These are phyloP conservation scores for Cryomyces minteri DNA, from an alignment of 495 filamentous ascomycete genomes.

Conservation along the genomic window DNA sequence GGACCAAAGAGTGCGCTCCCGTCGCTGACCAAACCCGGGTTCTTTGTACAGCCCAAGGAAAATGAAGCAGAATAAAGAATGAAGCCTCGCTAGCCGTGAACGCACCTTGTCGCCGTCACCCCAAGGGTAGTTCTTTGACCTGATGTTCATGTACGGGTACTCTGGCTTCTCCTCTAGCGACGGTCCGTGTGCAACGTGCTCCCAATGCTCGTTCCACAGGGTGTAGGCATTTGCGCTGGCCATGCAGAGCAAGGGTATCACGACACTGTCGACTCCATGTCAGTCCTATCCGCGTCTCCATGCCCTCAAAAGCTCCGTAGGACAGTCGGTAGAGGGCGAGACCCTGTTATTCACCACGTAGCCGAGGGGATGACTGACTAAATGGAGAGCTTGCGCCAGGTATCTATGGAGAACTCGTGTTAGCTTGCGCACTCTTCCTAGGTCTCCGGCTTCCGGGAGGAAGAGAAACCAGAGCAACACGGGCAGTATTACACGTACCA, in stretches of 20 bases:
- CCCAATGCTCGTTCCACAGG: slow-evolving; percentile 90
- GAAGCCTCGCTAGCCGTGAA: neutral
- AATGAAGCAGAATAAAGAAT: neutral
- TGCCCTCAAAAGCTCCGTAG: neutral
- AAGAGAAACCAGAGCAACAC: neutral
- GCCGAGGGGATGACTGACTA: slow-evolving; percentile 39
- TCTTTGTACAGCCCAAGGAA: neutral
- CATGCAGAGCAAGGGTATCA: slow-evolving; percentile 50
- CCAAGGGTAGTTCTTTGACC: slow-evolving; percentile 78
- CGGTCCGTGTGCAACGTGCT: slow-evolving; percentile 74
- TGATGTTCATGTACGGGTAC: slow-evolving; percentile 90
- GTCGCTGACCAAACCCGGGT: neutral
- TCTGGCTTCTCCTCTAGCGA: slow-evolving; percentile 74
- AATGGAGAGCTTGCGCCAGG: slow-evolving; percentile 86
- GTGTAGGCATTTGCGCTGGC: slow-evolving; percentile 63
- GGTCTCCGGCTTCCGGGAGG: neutral
- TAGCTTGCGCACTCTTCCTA: slow-evolving; percentile 10
- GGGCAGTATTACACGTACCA: slow-evolving; percentile 26
- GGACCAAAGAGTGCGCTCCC: neutral
- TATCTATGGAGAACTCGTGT: slow-evolving; percentile 31
- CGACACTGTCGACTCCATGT: slow-evolving; percentile 28
- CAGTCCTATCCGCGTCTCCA: neutral
- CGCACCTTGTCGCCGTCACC: slow-evolving; percentile 84
- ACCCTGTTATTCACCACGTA: too few relatives aligned
- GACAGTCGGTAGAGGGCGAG: too few relatives aligned